Percentiles rank a stretch among this genome's conserved stretches.
These are phyloP conservation scores for Takakia lepidozioides DNA, from an alignment of 225 moss, liverwort and hornwort genomes.

Conservation along the genomic window DNA sequence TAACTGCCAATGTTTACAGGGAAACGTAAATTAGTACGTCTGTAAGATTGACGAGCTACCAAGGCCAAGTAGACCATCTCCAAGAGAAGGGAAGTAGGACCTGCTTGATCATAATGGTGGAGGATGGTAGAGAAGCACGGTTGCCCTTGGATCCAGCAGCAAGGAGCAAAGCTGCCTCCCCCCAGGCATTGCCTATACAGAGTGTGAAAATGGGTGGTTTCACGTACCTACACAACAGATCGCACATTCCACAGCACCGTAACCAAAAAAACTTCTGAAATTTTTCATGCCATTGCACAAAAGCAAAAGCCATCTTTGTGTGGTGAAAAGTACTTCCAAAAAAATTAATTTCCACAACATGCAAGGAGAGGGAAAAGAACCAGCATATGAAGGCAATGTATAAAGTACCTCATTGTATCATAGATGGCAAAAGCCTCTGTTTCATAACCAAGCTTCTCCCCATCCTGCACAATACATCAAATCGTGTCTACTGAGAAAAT, in stretches of 20 bases:
- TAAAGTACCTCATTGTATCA: conserved; percentile 74
- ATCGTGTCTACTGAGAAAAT: no score
- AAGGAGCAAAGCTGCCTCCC: conserved; percentile 89
- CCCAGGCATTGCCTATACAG: conserved; percentile 98
- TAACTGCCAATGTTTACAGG: no score
- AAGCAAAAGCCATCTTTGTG: no score
- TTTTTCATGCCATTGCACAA: no score
- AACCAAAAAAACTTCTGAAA: no score
- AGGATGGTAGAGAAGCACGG: conserved; percentile 78
- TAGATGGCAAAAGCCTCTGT: conserved; percentile 99
- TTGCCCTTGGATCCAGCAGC: conserved; percentile 97
- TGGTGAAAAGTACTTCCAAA: no score
- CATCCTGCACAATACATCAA: conserved; percentile 54
- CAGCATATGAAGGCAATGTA: background rate
- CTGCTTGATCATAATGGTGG: conserved; percentile 98
- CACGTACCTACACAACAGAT: conserved; percentile 51
- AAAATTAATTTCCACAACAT: no score
- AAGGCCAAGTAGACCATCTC: no score
- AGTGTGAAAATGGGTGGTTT: conserved; percentile 93
- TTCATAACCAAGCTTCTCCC: conserved; percentile 97
- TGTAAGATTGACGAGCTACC: no score
- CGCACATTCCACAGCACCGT: no score
- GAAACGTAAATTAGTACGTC: no score
- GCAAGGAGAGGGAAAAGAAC: no score
- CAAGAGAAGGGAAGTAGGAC: conserved; percentile 9